Conservation (phyloP, 2,329 filamentous ascomycete species). For the Fusarium luffae region DNA sequence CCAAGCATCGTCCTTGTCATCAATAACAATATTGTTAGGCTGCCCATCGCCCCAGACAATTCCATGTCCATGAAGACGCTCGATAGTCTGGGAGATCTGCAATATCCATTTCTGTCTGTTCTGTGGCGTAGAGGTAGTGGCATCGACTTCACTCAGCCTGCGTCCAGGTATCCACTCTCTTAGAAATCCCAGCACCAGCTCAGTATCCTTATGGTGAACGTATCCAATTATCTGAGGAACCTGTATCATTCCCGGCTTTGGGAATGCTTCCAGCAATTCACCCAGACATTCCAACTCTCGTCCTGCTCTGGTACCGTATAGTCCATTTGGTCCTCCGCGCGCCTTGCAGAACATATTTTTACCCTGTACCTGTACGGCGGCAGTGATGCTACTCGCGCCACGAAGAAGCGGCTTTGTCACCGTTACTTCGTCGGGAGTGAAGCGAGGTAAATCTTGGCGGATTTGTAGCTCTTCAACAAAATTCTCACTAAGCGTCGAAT, state of each 20-base stretch:
- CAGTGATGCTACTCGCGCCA: neutral
- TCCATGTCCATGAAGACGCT: rapidly evolving
- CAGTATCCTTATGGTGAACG: neutral
- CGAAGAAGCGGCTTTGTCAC: rapidly evolving
- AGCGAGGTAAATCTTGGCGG: neutral
- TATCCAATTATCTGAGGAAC: neutral
- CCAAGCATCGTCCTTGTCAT: neutral
- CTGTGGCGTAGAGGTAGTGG: rapidly evolving
- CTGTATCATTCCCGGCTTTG: rapidly evolving
- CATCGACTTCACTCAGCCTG: neutral
- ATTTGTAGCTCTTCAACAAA: too few relatives aligned
- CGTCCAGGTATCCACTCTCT: neutral
- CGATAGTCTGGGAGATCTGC: neutral
- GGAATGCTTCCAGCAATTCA: neutral
- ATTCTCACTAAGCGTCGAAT: too few relatives aligned
- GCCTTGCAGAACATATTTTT: neutral
- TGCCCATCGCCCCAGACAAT: neutral
- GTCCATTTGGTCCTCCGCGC: neutral
- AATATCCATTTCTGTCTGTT: neutral
- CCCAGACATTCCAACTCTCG: too few relatives aligned
- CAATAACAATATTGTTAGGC: neutral
- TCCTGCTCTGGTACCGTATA: too few relatives aligned
- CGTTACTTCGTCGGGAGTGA: rapidly evolving
- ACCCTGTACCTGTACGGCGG: neutral
- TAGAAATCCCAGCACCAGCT: neutral